These are phyloP conservation scores for Kodamaea sagamina DNA, from an alignment of 805 yeast genomes.

Conservation along the genomic window DNA sequence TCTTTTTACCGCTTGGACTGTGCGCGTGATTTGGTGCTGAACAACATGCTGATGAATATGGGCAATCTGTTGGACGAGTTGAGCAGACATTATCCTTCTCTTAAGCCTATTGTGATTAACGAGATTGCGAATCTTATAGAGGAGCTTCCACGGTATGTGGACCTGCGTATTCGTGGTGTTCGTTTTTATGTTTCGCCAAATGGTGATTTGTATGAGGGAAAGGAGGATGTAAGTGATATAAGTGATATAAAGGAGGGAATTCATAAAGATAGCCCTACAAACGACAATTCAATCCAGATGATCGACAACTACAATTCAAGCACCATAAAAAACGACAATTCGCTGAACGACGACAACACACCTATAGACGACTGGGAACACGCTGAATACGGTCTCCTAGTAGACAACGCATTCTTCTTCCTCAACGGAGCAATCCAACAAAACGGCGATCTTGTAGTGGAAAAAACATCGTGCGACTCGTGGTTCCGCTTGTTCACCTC, in stretches of 20 bases:
- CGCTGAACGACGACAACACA: conserved; percentile 27
- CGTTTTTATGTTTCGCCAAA: conserved; percentile 44
- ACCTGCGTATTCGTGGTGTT: conserved; percentile 34
- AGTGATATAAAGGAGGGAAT: no score
- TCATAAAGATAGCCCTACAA: no score
- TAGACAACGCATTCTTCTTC: conserved; percentile 54
- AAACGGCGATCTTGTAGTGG: conserved; percentile 30
- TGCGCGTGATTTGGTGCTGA: conserved; percentile 53
- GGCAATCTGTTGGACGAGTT: conserved; percentile 78
- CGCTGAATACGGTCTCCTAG: conserved; percentile 44
- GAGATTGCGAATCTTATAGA: conserved; percentile 50
- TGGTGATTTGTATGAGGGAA: conserved; percentile 6
- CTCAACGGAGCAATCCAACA: conserved; percentile 55
- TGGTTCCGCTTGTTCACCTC: conserved; percentile 53
- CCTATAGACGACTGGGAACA: conserved; percentile 57
- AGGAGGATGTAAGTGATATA: conserved; percentile 19
- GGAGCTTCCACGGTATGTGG: conserved; percentile 42
- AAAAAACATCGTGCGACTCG: conserved; percentile 39
- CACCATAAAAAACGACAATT: no score
- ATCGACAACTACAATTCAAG: no score
- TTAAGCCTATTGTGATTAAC: conserved; percentile 58
- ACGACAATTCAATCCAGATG: no score
- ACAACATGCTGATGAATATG: conserved; percentile 53
- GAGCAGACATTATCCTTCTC: conserved; percentile 77
- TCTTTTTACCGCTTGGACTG: conserved; percentile 50